phyloP scores from a whole-genome alignment of 805 yeast genomes.

The Ogataea nakhonphanomensis region DNA sequence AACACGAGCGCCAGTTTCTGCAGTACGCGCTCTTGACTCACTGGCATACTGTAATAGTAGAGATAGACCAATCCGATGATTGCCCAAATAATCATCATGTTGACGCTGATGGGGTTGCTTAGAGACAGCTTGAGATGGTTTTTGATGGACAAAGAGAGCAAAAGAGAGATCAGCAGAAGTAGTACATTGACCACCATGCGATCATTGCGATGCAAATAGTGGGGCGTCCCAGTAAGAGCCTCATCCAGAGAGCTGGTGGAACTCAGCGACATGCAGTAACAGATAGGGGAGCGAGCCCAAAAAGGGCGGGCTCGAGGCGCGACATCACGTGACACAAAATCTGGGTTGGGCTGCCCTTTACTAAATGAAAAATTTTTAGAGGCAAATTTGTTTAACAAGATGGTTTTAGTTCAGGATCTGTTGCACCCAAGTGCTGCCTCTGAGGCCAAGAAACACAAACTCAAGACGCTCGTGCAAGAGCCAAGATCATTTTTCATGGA shows the following conservation, averaged over 20 bases:
- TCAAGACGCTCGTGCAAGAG: constrained; percentile 93
- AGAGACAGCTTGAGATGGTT: constrained; percentile 8
- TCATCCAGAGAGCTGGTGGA: constrained; percentile 5
- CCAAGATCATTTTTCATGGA: constrained; percentile 99
- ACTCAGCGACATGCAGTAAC: constrained; percentile 6
- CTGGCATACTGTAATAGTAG: constrained; percentile 14
- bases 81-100: constrained; percentile 7
- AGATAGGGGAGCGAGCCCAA: not conserved
- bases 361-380: constrained; percentile 9
- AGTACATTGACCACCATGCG: constrained; percentile 10
- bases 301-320: not conserved
- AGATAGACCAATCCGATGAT: constrained; percentile 8
- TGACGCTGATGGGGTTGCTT: constrained; percentile 11
- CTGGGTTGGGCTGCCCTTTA: constrained; percentile 7
- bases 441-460: constrained; percentile 96
- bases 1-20: constrained; percentile 9
- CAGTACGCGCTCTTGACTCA: constrained; percentile 7
- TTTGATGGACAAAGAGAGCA: constrained; percentile 15
- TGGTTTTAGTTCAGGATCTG: constrained; percentile 98
- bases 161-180: constrained; percentile 7
- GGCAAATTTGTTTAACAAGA: constrained; percentile 12
- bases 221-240: not conserved
- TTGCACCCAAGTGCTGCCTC: constrained; percentile 96
- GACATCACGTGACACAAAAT: constrained; percentile 2
- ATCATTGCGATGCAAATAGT: constrained; percentile 2